Percentiles rank a stretch among this genome's conserved stretches.
These are phyloP conservation scores for Skeletonema potamos DNA, from an alignment of 108 stramenopile species.

Conservation along the genomic window DNA sequence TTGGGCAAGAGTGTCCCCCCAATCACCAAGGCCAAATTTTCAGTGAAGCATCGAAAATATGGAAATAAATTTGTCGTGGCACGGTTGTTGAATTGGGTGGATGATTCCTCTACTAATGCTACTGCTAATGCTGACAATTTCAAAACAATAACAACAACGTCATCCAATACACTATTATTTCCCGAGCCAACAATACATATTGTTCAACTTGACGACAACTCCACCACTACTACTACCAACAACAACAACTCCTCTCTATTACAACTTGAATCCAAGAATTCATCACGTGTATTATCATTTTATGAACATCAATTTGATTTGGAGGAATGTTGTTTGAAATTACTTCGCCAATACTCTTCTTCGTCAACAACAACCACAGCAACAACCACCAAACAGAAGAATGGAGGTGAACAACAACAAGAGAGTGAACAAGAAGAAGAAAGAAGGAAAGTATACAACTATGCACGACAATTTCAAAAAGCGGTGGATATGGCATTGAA, in stretches of 20 bases:
- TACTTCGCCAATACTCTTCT: neutral
- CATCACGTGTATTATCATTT: neutral
- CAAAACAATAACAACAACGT: too few species aligned
- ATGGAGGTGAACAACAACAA: too few species aligned
- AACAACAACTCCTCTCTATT: too few species aligned
- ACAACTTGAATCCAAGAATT: neutral
- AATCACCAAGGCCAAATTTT: conserved; percentile 10
- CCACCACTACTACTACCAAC: too few species aligned
- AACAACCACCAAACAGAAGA: too few species aligned
- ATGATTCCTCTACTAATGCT: neutral
- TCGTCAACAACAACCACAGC: neutral
- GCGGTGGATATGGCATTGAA: conserved; percentile 36
- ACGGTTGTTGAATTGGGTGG: conserved; percentile 19
- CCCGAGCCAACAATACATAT: neutral
- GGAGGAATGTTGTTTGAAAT: neutral
- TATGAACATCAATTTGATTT: neutral
- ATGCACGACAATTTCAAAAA: conserved; percentile 2
- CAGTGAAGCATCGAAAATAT: neutral
- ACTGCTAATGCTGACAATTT: neutral
- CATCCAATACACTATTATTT: neutral
- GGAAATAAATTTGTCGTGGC: conserved; percentile 1
- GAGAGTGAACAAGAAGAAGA: neutral
- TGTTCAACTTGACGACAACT: neutral
- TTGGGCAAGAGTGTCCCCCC: neutral
- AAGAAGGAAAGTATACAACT: neutral